Evolutionary conservation across 305 asterid genomes (phyloP).

Genomic region (Nicotiana rustica): DNA sequence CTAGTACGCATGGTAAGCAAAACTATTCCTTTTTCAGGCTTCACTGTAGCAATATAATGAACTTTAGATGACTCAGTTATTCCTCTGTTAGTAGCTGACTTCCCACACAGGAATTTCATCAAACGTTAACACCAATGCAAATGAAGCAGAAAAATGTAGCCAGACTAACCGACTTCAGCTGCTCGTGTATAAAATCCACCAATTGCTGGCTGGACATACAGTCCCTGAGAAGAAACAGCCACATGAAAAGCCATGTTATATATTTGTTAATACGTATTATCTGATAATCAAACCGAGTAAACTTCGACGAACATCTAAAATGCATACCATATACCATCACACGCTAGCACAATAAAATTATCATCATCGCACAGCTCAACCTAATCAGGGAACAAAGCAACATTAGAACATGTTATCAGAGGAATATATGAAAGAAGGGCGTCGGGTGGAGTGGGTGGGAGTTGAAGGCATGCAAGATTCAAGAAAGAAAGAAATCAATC

Average conservation of each 20-base stretch:
- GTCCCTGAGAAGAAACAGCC: conserved; percentile 66
- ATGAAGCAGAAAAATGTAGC: conserved; percentile 3
- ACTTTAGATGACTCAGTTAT: background rate
- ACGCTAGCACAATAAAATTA: conserved; percentile 94
- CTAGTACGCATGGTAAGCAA: background rate
- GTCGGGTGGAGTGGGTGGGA: background rate
- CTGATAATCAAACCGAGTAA: conserved; percentile 7
- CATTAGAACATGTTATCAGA: background rate
- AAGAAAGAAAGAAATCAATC: background rate
- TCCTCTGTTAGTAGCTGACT: conserved; percentile 13
- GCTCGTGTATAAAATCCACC: conserved; percentile 88
- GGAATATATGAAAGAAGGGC: background rate
- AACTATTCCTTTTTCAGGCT: background rate
- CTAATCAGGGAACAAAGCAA: conserved; percentile 50
- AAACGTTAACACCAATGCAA: conserved; percentile 13
- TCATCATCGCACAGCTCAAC: conserved; percentile 95
- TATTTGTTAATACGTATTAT: background rate
- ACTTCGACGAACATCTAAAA: conserved; percentile 26
- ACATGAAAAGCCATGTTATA: conserved; percentile 17
- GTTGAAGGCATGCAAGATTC: background rate
- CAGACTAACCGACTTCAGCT: conserved; percentile 76
- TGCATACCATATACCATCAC: conserved; percentile 98
- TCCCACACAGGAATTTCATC: background rate
- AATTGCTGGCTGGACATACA: conserved; percentile 99
- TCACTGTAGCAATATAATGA: conserved; percentile 11